Base-by-base conservation (phyloP, 139 green algal species). In the Desmodesmus armatus region DNA sequence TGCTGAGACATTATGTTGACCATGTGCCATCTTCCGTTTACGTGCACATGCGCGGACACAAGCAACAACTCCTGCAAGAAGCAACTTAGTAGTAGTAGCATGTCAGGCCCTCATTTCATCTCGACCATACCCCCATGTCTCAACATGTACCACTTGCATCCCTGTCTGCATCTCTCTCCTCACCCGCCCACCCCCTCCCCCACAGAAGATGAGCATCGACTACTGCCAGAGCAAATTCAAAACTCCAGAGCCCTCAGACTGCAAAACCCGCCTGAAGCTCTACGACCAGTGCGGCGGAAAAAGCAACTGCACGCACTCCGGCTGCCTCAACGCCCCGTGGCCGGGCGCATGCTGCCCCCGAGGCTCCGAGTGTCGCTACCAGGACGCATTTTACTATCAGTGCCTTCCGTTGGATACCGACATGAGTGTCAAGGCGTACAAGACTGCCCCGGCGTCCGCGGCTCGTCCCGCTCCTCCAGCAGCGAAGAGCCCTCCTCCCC, bases 241-340 rank as follows among this genome's bases (percentile, higher is more conserved):
- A 21, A 15, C 43, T 33, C 33, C 51, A 6, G n/a, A 33, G 33
- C 51, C 51, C 2, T n/a, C 27, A 35, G 29, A 33, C 51, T 51
- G 75, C 29, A 23, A 21, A 31, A 29, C 51, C 5, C 39, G n/a
- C 3, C 37, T 83, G 0, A 7, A 47, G 0, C 17, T 43, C 51
- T 73, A 33, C 37, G 55, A 40, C 37, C 77, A 83, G 40, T 83
- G 77, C 39, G 77, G 77, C 23, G 77, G 77, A 19, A 83, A 65
- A 25, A 35, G 17, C 3, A 58, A 72, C 2, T 83, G 77, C 77
- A 73, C 31, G 39, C 37, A 74, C 25, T 83, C 31, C 7, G 77
- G 58, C 39, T 83, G 77, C 39, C 27, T 41, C 1, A 58, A 83
- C n/a, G 77, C 51, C 4, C 21, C 55, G 1, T 83, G 77, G 77